A percentile compares a stretch with the other conserved stretches of the same genome.
These are phyloP conservation scores for Mediolabrus comicus DNA, from an alignment of 108 stramenopile genomes.

Conservation along the genomic window DNA sequence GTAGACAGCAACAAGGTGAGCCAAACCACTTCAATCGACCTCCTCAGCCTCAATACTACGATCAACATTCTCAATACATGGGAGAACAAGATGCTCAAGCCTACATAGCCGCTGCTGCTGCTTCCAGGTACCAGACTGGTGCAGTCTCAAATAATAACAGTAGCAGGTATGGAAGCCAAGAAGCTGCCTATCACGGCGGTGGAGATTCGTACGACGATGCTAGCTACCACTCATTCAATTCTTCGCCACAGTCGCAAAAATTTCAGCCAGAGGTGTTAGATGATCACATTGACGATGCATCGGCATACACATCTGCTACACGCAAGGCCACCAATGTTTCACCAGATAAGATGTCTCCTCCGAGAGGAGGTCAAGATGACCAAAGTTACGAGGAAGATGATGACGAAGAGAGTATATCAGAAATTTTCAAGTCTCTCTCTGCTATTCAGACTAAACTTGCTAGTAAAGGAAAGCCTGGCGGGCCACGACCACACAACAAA, in stretches of 20 bases:
- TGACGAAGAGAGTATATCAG: constrained; percentile 41
- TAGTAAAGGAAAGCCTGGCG: constrained; percentile 27
- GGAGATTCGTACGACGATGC: constrained; percentile 1
- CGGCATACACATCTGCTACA: constrained; percentile 23
- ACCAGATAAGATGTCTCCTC: background rate
- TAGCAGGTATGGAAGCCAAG: background rate
- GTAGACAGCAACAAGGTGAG: background rate
- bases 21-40: background rate
- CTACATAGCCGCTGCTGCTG: background rate
- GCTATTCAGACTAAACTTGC: constrained; percentile 46
- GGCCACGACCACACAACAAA: background rate
- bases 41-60: background rate
- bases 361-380: background rate
- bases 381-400: constrained; percentile 11
- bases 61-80: background rate
- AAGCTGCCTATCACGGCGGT: constrained; percentile 2
- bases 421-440: constrained; percentile 45
- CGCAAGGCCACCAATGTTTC: constrained; percentile 27
- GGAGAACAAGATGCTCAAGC: background rate
- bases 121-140: too few relatives aligned
- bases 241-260: background rate
- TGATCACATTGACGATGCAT: constrained; percentile 16
- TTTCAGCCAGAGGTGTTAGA: constrained; percentile 11
- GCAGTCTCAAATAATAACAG: background rate
- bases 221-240: constrained; percentile 6